A percentile compares a stretch with the other conserved stretches of the same genome.
These are phyloP conservation scores for Boeremia exigua DNA, from an alignment of 2,329 filamentous ascomycete species.

Conservation along the genomic window DNA sequence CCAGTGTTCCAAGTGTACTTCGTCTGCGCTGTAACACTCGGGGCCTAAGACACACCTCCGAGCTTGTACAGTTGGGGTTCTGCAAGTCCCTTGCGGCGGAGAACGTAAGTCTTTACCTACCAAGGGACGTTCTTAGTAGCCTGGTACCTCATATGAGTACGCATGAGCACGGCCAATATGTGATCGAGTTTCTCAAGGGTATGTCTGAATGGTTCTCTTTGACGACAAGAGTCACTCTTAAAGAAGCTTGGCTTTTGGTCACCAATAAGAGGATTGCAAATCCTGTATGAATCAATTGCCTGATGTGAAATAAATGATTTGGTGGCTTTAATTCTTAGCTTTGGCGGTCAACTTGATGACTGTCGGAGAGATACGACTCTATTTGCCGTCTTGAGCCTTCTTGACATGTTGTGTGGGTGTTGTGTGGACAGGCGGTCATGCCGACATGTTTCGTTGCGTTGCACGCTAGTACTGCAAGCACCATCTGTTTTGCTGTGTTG, in stretches of 20 bases:
- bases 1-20: conserved; percentile 30
- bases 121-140: conserved; percentile 47
- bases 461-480: too few relatives aligned
- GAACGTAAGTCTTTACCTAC: conserved; percentile 54
- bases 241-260: too few relatives aligned
- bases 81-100: conserved; percentile 45
- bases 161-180: conserved; percentile 56
- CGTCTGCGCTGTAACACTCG: conserved; percentile 26
- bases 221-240: too few relatives aligned
- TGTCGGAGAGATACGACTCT: conserved; percentile 14
- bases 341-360: too few relatives aligned
- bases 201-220: too few relatives aligned
- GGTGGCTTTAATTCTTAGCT: too few relatives aligned
- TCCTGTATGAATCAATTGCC: too few relatives aligned
- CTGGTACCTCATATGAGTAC: conserved; percentile 49
- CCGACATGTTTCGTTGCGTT: neutral
- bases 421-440: neutral
- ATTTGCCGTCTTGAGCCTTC: conserved; percentile 1
- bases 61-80: conserved; percentile 51
- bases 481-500: too few relatives aligned
- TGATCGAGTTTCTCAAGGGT: conserved; percentile 46
- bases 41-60: conserved; percentile 26
- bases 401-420: neutral
- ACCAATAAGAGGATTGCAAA: too few relatives aligned
- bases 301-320: too few relatives aligned